phyloP scores from a whole-genome alignment of 257 asterid species.

The Schizonepeta tenuifolia region DNA sequence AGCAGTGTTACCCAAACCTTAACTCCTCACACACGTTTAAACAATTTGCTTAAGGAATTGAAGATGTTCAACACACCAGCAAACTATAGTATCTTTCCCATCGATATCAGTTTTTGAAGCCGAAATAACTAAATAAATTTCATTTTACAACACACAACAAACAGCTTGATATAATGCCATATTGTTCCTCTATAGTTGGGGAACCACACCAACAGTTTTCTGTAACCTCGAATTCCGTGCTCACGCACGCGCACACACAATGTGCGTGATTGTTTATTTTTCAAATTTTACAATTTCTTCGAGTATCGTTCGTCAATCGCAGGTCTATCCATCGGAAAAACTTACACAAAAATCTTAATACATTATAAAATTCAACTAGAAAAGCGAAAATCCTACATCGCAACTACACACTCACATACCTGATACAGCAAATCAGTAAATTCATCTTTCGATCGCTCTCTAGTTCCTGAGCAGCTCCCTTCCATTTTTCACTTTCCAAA shows the following conservation, averaged over 20 bases:
- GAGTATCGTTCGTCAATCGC: background rate
- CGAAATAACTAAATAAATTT: too few species aligned
- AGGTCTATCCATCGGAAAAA: too few species aligned
- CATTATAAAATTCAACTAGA: background rate
- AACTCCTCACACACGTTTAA: background rate
- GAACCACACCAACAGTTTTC: background rate
- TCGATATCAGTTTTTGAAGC: too few species aligned
- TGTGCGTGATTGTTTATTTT: background rate
- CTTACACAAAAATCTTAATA: too few species aligned
- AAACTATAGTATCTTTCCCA: too few species aligned
- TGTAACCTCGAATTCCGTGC: background rate
- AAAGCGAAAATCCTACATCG: background rate
- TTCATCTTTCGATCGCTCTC: conserved; percentile 22
- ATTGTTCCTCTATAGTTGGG: background rate
- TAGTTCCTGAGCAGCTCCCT: conserved; percentile 10
- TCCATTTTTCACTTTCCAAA: conserved; percentile 21
- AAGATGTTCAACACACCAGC: too few species aligned
- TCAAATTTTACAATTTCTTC: background rate
- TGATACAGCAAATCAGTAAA: conserved; percentile 41
- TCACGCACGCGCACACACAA: background rate
- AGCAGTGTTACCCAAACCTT: background rate
- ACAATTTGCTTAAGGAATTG: background rate
- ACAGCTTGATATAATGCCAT: background rate
- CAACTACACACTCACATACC: conserved; percentile 36
- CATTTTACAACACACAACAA: too few species aligned